Base-by-base conservation (phyloP, 164 flowering plant genomes). In the Aristolochia californica region DNA sequence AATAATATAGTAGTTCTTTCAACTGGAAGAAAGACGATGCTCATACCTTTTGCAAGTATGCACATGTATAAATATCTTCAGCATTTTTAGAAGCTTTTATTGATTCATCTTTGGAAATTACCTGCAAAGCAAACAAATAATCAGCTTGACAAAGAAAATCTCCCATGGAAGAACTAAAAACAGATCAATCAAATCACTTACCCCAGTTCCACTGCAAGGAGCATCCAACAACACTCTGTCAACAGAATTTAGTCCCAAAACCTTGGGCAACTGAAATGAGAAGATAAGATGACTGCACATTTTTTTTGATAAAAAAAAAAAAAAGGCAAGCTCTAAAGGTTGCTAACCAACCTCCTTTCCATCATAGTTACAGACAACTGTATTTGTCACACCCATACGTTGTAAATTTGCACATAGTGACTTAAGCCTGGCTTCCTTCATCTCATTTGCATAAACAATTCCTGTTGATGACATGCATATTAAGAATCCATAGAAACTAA, bases 151-250 rank as follows among this genome's bases (percentile, higher is more conserved):
- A 13, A 15, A 24, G 10, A 27, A 53, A 50, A 50, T 13, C 15
- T 2, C 27, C 43, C 24, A 10, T 30, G 25, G 14, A 59, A 28
- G 15, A 48, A 34, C 30, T 48, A 48, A 48, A 59, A 13, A 26
- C 1, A 57, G 16, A 7, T 23, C 15, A 47, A 55, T 34, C 2
- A 63, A 28, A 38, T 56, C 7, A 45, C 87, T 74, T 73, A 93
- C 99, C 74, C 99, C 99, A 61, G 96, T 89, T 20, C 99, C 99
- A 66, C 97, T 94, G 78, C 99, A 94, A 49, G 99, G 99, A 15
- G 99, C 99, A 86, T 94, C 99, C 70, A 94, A 62, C 75, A 94
- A 66, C 43, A 90, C 93, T 63, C 99, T 78, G 70, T 94, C 99
- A 63, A 76, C 82, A 16, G 89, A 43, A 57, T 94, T 87, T 52